A percentile compares a stretch with the other conserved stretches of the same genome.
These are phyloP conservation scores for Candida vaughaniae DNA, from an alignment of 805 yeast species.

Conservation along the genomic window DNA sequence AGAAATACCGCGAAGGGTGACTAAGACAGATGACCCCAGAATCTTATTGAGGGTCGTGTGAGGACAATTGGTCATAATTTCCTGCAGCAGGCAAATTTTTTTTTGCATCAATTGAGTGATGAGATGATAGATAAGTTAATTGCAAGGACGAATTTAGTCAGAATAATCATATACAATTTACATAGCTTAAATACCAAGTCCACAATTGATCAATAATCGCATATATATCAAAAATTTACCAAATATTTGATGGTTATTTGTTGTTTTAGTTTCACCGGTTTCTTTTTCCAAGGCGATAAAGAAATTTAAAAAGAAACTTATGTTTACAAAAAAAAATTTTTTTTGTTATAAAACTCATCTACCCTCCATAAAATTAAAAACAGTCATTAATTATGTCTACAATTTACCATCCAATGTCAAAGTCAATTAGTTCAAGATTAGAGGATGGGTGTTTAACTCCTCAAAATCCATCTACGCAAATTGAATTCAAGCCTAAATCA, in stretches of 20 bases:
- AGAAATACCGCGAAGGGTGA: too few species aligned
- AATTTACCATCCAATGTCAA: slow-evolving; percentile 33
- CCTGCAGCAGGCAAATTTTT: slow-evolving; percentile 5
- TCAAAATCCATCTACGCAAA: slow-evolving; percentile 5
- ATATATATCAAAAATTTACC: too few species aligned
- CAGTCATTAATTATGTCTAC: slow-evolving; percentile 24
- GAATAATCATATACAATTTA: too few species aligned
- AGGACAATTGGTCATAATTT: slow-evolving; percentile 3
- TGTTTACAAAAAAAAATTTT: slow-evolving; percentile 9
- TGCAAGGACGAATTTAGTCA: background rate
- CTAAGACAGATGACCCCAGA: slow-evolving; percentile 11
- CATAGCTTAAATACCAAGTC: too few species aligned
- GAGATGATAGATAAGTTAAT: slow-evolving; percentile 1
- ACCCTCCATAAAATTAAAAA: background rate
- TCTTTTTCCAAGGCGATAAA: slow-evolving; percentile 10
- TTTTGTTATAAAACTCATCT: slow-evolving; percentile 9
- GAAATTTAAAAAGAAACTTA: slow-evolving; percentile 8
- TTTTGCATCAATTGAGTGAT: slow-evolving; percentile 9
- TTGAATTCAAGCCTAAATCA: slow-evolving; percentile 1
- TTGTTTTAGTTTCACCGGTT: background rate
- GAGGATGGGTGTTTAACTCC: slow-evolving; percentile 13
- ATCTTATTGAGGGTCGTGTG: slow-evolving; percentile 5
- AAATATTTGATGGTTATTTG: too few species aligned
- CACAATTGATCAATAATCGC: too few species aligned
- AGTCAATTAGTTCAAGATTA: slow-evolving; percentile 10